Evolutionary conservation across 2,329 filamentous ascomycete species (phyloP).

Genomic region (Aspergillus chevalieri): DNA sequence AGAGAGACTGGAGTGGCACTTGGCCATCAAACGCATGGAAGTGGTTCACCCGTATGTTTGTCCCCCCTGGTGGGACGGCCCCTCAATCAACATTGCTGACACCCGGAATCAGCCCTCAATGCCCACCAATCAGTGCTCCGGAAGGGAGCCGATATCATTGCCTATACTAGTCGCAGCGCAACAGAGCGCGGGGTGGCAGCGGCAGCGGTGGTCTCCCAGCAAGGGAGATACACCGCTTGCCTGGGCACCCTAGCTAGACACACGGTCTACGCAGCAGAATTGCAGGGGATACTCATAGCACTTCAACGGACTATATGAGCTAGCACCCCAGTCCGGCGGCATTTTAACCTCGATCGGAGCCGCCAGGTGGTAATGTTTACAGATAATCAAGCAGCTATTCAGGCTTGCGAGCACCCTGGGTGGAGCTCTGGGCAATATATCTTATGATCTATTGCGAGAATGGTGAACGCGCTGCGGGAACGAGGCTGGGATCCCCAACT

Average conservation of each 20-base stretch:
- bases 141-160: not conserved
- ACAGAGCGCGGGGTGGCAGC: not conserved
- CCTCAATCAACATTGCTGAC: not conserved
- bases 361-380: conserved; percentile 15
- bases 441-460: conserved; percentile 1
- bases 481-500: not conserved
- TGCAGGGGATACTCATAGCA: no score
- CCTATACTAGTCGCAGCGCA: not conserved
- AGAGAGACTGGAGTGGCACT: not conserved
- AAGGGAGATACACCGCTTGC: not conserved
- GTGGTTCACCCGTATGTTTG: not conserved
- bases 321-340: no score
- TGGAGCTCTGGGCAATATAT: conserved; percentile 24
- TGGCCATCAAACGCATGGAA: not conserved
- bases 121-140: not conserved
- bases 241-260: no score
- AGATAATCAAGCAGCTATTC: conserved; percentile 28
- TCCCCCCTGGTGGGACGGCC: not conserved
- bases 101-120: not conserved
- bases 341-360: no score
- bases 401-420: conserved; percentile 21
- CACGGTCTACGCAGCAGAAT: no score
- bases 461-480: conserved; percentile 5
- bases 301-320: no score
- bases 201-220: not conserved